These are phyloP conservation scores for Lactarius hatsudake DNA, from an alignment of 768 basidiomycete species.

Conservation along the genomic window DNA sequence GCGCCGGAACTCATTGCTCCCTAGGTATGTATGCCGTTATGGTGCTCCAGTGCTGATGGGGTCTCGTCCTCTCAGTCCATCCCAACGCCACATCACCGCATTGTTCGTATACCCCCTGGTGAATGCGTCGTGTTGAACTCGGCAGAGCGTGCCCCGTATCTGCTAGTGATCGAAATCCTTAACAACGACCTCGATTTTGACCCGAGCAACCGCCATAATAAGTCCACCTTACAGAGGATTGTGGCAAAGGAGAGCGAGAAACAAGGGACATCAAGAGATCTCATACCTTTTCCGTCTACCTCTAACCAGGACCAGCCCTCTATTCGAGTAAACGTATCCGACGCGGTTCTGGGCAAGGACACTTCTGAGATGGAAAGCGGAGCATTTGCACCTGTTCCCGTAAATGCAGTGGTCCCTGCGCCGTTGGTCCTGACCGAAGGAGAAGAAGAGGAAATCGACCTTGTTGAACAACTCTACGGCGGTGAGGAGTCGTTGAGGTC, in stretches of 20 bases:
- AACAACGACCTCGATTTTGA: constrained; percentile 92
- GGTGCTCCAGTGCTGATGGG: constrained; percentile 74
- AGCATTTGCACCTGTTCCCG: not conserved
- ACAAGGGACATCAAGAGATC: constrained; percentile 55
- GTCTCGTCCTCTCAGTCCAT: constrained; percentile 39
- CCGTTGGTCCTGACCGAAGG: constrained; percentile 23
- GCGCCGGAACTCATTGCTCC: constrained; percentile 18
- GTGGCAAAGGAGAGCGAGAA: constrained; percentile 62
- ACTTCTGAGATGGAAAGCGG: constrained; percentile 26
- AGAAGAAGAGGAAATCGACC: constrained; percentile 88
- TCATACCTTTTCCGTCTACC: constrained; percentile 36
- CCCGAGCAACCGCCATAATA: constrained; percentile 76
- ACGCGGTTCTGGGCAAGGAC: constrained; percentile 32
- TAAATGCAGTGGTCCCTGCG: not conserved
- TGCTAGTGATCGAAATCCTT: constrained; percentile 89
- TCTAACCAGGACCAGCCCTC: constrained; percentile 8
- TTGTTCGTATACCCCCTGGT: constrained; percentile 95
- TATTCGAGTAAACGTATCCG: constrained; percentile 24
- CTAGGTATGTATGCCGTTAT: constrained; percentile 85
- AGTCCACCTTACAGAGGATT: constrained; percentile 78
- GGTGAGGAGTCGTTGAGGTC: constrained; percentile 68
- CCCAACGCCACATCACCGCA: constrained; percentile 80
- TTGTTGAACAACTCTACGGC: constrained; percentile 95
- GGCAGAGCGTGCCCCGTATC: constrained; percentile 91
- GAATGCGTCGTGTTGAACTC: constrained; percentile 98